Evolutionary conservation across 495 filamentous ascomycete genomes (phyloP), one percentile per base, ranked within the genome.

Genomic region (Neurospora intermedia): DNA sequence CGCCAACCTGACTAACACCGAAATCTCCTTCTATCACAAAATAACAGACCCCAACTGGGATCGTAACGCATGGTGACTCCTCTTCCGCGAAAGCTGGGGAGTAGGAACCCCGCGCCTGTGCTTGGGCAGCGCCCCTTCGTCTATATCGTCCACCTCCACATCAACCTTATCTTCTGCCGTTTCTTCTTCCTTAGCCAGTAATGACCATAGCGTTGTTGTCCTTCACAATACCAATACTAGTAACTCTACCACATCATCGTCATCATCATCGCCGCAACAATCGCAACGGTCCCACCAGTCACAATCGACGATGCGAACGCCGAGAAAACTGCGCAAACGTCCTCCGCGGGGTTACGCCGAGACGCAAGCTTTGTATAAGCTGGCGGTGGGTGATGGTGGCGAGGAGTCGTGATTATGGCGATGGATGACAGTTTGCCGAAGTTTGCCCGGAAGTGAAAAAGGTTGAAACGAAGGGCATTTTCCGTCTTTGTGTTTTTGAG

Each of bases 11-110:
- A 48, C 69, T 70, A 70, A 74, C 45, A 18, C n/a, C 8, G 23
- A 18, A 15, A 59, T 6, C 48, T 13, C 5, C 23, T 6, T 7
- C 4, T 35, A 18, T 15, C 10, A 0, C 10, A 11, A 16, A 43
- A 23, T 20, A 35, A 73, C 76, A 91, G 90, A 92, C 81, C 90
- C 90, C 9, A 92, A 91, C 81, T 93, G 91, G 91, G 91, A 93
- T 81, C 85, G 90, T 70, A 91, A 91, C 77, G 89, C 90, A n/a
- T 93, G 91, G 91, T 92, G 83, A 86, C 81, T 77, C 75, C 54
- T 62, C 54, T 62, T 62, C 54, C 54, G 54, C 54, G 27, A 62
- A 62, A 31, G 6, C 54, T 62, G 54, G 54, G 54, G 54, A 62
- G 54, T 35, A 35, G 76, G 75, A 78, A 74, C 75, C 82, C 79